Evolutionary conservation across 192 early-diverging fungal genomes (phyloP).

Genomic region (Coemansia sp.): DNA sequence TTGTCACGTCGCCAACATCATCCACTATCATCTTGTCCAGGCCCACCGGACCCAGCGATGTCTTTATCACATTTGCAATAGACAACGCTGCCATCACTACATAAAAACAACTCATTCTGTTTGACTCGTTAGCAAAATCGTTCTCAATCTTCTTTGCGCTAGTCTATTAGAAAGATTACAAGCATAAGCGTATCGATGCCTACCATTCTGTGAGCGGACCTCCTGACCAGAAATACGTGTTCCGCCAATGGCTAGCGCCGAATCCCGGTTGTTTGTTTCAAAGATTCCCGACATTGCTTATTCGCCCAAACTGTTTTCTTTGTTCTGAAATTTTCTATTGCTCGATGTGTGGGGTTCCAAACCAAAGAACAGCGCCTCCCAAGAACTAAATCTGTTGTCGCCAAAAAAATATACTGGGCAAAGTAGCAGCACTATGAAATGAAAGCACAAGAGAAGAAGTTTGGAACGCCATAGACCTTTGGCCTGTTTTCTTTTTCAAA

Average conservation of each 20-base stretch:
- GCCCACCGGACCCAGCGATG: constrained; percentile 97
- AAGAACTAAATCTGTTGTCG: too few species aligned
- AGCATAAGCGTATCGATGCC: background rate
- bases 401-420: too few species aligned
- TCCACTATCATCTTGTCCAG: constrained; percentile 99
- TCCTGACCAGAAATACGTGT: constrained; percentile 86
- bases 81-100: constrained; percentile 92
- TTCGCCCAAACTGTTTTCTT: background rate
- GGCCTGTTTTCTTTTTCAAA: too few species aligned
- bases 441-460: too few species aligned
- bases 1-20: constrained; percentile 99
- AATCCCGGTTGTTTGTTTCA: constrained; percentile 52
- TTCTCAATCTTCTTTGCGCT: background rate
- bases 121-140: background rate
- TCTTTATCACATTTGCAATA: constrained; percentile 98
- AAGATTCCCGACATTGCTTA: constrained; percentile 50
- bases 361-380: constrained; percentile 2
- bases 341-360: background rate
- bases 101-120: constrained; percentile 8
- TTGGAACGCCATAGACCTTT: too few species aligned
- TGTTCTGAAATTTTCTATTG: too few species aligned
- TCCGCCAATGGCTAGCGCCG: constrained; percentile 80
- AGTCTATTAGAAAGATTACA: background rate
- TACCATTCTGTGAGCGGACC: constrained; percentile 94
- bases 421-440: too few species aligned